Conservation (phyloP, 2,329 filamentous ascomycete genomes). For the Trichoderma sp. region DNA sequence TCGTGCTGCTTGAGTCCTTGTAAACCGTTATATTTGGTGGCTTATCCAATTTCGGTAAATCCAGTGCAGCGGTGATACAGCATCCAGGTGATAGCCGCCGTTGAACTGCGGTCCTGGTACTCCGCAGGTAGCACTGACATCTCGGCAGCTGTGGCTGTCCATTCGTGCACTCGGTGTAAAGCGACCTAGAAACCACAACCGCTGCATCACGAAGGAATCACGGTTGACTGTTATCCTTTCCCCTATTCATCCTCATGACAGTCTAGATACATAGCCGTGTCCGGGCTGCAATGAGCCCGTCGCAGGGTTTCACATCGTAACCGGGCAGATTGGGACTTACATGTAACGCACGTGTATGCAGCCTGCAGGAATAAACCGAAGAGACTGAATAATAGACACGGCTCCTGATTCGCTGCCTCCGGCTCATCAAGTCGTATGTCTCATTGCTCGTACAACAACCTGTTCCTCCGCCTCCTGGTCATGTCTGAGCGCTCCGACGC, state of each 20-base stretch:
- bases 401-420: background rate
- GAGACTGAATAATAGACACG: background rate
- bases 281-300: background rate
- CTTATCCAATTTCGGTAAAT: too few relatives aligned
- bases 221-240: background rate
- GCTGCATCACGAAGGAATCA: background rate
- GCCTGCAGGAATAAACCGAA: too few relatives aligned
- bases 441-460: background rate
- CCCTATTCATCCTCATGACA: slow-evolving; percentile 10
- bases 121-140: background rate
- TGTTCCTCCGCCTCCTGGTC: background rate
- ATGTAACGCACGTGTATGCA: background rate
- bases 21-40: too few relatives aligned
- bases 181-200: background rate
- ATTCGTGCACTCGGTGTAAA: background rate
- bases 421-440: background rate
- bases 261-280: background rate
- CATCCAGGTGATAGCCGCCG: background rate
- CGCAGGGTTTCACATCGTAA: slow-evolving; percentile 6
- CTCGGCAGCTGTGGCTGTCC: background rate
- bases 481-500: background rate
- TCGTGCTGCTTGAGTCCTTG: too few relatives aligned
- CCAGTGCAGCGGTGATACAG: background rate
- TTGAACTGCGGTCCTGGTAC: background rate
- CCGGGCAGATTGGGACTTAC: background rate